Conservation (phyloP, 352 stramenopile genomes). For the Plasmopara viticola region DNA sequence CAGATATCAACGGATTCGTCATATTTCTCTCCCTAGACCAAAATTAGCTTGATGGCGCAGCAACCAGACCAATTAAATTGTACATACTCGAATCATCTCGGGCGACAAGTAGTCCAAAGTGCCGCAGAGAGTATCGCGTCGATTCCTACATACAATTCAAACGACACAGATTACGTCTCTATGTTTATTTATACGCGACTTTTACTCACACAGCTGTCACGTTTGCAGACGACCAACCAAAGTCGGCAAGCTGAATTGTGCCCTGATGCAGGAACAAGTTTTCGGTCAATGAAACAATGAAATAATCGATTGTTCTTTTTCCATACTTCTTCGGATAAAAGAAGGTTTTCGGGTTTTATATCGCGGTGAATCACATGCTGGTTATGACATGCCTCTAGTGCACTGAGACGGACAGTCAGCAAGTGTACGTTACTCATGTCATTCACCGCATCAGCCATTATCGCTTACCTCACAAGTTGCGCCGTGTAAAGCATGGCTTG, state of each 20-base stretch:
- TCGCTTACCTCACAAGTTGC: slow-evolving; percentile 56
- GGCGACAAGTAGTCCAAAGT: slow-evolving; percentile 99
- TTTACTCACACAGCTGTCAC: slow-evolving; percentile 61
- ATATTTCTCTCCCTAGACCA: slow-evolving; percentile 88
- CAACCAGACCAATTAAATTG: too few relatives aligned
- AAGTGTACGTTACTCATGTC: slow-evolving; percentile 1
- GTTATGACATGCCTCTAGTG: slow-evolving; percentile 63
- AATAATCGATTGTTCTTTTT: not conserved
- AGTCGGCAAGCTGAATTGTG: slow-evolving; percentile 98
- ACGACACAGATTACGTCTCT: too few relatives aligned
- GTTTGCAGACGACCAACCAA: slow-evolving; percentile 96
- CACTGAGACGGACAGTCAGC: slow-evolving; percentile 13
- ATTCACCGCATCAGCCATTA: not conserved
- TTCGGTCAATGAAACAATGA: not conserved
- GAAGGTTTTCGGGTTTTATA: slow-evolving; percentile 95
- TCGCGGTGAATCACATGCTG: slow-evolving; percentile 90
- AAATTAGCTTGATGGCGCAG: not conserved
- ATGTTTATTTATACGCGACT: not conserved
- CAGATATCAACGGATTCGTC: slow-evolving; percentile 99
- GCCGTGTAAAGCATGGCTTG: slow-evolving; percentile 61
- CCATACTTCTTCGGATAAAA: slow-evolving; percentile 64
- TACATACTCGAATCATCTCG: slow-evolving; percentile 95
- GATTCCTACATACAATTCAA: slow-evolving; percentile 33
- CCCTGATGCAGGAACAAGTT: slow-evolving; percentile 27
- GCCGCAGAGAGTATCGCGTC: slow-evolving; percentile 96